Percentiles rank a stretch among this genome's conserved stretches.
Conservation (phyloP, 306 rosid species). For the Quercus dentata region DNA sequence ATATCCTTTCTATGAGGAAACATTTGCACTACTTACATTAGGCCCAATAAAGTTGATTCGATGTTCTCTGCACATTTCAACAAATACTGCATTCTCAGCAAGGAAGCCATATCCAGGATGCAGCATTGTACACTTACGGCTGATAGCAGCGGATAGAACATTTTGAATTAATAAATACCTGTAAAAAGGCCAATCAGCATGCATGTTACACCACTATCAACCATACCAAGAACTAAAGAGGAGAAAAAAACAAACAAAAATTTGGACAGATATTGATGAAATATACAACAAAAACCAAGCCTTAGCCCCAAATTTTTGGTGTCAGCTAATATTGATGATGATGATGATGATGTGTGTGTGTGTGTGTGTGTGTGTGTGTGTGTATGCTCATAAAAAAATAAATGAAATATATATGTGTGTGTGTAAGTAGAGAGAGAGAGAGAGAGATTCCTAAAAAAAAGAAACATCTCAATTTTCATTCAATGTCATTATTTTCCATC, state of each 20-base stretch:
- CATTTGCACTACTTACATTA: constrained; percentile 38
- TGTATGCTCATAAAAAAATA: background rate
- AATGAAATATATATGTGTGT: too few relatives aligned
- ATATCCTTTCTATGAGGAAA: background rate
- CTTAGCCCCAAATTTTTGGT: too few relatives aligned
- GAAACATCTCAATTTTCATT: too few relatives aligned
- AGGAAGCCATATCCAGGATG: constrained; percentile 99
- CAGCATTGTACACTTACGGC: constrained; percentile 79
- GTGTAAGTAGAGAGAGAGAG: too few relatives aligned
- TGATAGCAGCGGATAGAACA: constrained; percentile 83
- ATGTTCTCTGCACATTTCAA: constrained; percentile 90
- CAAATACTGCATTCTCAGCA: constrained; percentile 92
- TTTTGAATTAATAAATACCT: constrained; percentile 82
- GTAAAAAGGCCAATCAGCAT: constrained; percentile 23
- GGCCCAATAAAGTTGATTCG: constrained; percentile 98
- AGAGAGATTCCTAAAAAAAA: too few relatives aligned
- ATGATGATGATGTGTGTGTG: too few relatives aligned
- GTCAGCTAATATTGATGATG: too few relatives aligned
- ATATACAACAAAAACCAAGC: background rate
- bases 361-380: too few relatives aligned
- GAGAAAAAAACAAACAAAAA: background rate
- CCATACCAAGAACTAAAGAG: background rate
- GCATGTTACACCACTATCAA: background rate
- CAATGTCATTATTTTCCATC: background rate
- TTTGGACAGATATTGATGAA: background rate